Evolutionary conservation across 768 basidiomycete genomes (phyloP).

Genomic region (Coprinopsis strossmayeri): DNA sequence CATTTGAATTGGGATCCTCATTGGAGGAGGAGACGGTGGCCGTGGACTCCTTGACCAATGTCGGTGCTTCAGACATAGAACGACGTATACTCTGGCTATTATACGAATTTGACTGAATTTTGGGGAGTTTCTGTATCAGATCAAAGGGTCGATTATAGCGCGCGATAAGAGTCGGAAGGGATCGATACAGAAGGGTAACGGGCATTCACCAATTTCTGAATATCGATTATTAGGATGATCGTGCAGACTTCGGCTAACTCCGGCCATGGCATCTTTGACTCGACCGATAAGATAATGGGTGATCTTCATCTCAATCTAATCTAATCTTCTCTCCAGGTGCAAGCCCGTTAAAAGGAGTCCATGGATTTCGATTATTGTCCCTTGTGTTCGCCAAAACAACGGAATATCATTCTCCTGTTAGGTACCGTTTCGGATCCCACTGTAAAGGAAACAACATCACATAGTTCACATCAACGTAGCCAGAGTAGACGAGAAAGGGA

Average conservation of each 20-base stretch:
- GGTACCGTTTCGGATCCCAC: too few relatives aligned
- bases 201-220: conserved; percentile 8
- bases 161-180: conserved; percentile 7
- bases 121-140: conserved; percentile 7
- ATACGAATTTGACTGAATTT: conserved; percentile 1
- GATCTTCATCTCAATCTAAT: conserved; percentile 6
- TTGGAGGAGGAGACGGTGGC: conserved; percentile 5
- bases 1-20: conserved; percentile 6
- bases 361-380: too few relatives aligned
- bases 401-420: too few relatives aligned
- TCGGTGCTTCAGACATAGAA: conserved; percentile 10
- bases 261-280: conserved; percentile 4
- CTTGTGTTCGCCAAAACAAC: too few relatives aligned
- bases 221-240: conserved; percentile 14
- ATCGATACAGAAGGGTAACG: conserved; percentile 14
- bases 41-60: conserved; percentile 9
- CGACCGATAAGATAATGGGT: conserved; percentile 10
- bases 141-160: conserved; percentile 3
- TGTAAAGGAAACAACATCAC: too few relatives aligned
- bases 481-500: too few relatives aligned
- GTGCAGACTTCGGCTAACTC: conserved; percentile 10
- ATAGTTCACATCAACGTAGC: too few relatives aligned
- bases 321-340: too few relatives aligned
- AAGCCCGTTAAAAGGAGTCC: too few relatives aligned
- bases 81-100: background rate